Conservation (phyloP, 352 stramenopile species). For the Pythium myriotylum region DNA sequence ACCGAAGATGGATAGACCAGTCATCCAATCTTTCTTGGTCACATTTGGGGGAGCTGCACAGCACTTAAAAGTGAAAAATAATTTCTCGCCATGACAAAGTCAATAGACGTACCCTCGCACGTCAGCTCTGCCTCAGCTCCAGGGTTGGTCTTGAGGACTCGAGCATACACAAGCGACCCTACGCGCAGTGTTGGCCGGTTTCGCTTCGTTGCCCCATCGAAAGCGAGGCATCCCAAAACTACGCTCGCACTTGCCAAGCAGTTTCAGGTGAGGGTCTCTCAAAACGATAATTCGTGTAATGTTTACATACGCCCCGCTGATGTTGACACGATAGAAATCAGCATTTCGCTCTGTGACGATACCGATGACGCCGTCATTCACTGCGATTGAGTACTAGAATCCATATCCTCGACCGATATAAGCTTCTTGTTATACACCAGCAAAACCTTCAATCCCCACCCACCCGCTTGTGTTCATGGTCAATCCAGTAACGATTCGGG, state of each 20-base stretch:
- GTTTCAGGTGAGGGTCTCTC: conserved; percentile 5
- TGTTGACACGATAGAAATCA: conserved; percentile 95
- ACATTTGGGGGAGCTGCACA: conserved; percentile 70
- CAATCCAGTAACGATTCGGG: conserved; percentile 89
- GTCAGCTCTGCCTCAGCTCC: conserved; percentile 95
- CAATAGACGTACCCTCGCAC: conserved; percentile 77
- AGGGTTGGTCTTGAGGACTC: conserved; percentile 84
- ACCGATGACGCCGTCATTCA: conserved; percentile 93
- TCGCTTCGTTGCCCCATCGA: conserved; percentile 98
- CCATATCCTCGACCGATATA: neutral
- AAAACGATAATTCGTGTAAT: too few relatives aligned
- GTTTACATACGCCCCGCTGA: conserved; percentile 86
- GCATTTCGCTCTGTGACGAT: conserved; percentile 94
- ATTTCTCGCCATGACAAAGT: neutral
- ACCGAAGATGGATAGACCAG: conserved; percentile 95
- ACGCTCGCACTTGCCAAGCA: conserved; percentile 44
- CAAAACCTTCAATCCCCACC: conserved; percentile 13
- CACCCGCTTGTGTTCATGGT: conserved; percentile 88
- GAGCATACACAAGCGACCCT: conserved; percentile 94
- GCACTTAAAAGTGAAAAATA: neutral
- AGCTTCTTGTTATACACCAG: neutral
- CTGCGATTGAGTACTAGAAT: conserved; percentile 61
- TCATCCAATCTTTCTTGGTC: conserved; percentile 98
- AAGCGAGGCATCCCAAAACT: conserved; percentile 83
- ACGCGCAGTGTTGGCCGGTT: conserved; percentile 94